Conservation (phyloP, 257 asterid species). For the Capsicum pubescens region DNA sequence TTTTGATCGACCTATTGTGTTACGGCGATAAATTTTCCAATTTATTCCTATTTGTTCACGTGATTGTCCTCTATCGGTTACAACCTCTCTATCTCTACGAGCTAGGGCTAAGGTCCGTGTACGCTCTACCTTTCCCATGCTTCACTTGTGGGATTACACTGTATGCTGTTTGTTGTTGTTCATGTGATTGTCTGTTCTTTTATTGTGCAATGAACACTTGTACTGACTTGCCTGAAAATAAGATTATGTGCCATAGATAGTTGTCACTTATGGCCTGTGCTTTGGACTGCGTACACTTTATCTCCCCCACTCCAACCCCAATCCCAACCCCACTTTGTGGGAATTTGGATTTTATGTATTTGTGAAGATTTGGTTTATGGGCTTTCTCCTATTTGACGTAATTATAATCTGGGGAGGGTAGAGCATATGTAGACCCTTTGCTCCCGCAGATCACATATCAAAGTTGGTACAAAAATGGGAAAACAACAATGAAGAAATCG, state of each 20-base stretch:
- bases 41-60: slow-evolving; percentile 5
- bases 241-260: background rate
- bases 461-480: no score
- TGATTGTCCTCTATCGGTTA: background rate
- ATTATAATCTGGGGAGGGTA: background rate
- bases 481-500: no score
- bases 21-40: background rate
- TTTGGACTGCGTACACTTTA: no score
- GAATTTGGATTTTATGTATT: background rate
- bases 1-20: background rate
- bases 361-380: background rate
- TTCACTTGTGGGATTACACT: no score
- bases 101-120: no score
- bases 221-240: background rate
- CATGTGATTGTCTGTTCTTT: background rate
- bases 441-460: no score
- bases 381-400: background rate
- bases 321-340: no score
- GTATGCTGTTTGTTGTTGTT: no score
- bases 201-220: background rate
- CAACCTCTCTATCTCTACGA: no score
- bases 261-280: background rate
- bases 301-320: no score
- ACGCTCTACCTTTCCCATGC: no score
- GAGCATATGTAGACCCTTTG: no score